A percentile compares a stretch with the other conserved stretches of the same genome.
Conservation (phyloP, 257 asterid species). For the Capsicum baccatum region DNA sequence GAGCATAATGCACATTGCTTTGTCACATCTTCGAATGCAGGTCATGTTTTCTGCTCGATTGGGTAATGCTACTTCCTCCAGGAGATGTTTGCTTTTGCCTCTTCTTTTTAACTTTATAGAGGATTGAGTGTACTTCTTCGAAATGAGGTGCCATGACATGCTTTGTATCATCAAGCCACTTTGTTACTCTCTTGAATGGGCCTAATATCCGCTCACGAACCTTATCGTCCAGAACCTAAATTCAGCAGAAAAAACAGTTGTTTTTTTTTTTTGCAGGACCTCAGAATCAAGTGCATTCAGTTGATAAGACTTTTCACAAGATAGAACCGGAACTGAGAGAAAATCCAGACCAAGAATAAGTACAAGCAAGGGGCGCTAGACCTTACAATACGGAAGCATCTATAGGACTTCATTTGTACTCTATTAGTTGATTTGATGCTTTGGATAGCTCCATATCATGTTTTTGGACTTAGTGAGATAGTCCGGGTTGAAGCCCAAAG, state of each 20-base stretch:
- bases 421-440: no score
- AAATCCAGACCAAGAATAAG: not conserved
- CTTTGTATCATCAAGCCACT: constrained; percentile 67
- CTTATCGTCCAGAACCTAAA: constrained; percentile 61
- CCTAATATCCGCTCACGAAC: constrained; percentile 61
- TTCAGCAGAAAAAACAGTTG: not conserved
- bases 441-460: no score
- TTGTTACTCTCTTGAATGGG: constrained; percentile 56
- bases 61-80: not conserved
- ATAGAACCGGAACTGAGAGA: not conserved
- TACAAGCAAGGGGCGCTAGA: no score
- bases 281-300: not conserved
- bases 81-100: constrained; percentile 36
- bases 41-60: constrained; percentile 19
- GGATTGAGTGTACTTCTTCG: constrained; percentile 61
- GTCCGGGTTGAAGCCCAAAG: no score
- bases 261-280: not conserved
- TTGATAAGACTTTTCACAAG: not conserved
- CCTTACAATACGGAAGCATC: not conserved
- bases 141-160: constrained; percentile 66
- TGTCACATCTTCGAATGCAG: constrained; percentile 48
- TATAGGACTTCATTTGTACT: not conserved
- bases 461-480: no score
- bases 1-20: not conserved
- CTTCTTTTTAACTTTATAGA: constrained; percentile 50